Evolutionary conservation across 495 filamentous ascomycete species (phyloP), one percentile per base, ranked within the genome.

Genomic region (Penicillium dipodomyicola): DNA sequence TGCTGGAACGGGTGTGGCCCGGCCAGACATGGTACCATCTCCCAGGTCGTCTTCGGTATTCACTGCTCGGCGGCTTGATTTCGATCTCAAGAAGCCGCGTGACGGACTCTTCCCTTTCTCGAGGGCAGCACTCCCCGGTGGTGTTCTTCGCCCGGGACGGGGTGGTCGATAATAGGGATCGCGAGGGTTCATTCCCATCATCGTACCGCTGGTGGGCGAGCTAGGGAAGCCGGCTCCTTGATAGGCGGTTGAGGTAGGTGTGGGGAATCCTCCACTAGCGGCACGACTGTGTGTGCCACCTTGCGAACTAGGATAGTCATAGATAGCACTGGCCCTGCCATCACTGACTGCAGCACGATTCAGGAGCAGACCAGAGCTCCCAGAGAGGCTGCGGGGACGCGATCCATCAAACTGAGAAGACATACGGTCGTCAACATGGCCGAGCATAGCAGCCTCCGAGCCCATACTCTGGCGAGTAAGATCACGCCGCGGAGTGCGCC

Each of bases 141-240:
- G 61, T 9, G 82, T 86, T 40, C 73, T 77, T 52, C 85, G 80
- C 35, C 87, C 80, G 41, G 84, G 79, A 55, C 92, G 76, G 7
- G 92, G 92, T 8, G 91, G 89, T 7, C 92, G 88, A 62, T 95
- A 96, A 64, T 91, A 96, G 0, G 87, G 88, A 64, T 89, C 88
- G 17, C 82, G 74, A 1, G 79, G 76, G 29, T 75, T 68, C 46
- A 76, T 57, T 15, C 72, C 72, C 39, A 81, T 74, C 45, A 78
- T 73, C 35, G 70, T 74, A 19, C 73, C 77, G 32, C 71, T 74
- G 41, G 68, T 74, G 6, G 76, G 77, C 4, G 73, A 72, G 12
- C 49, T 57, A 35, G 58, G 49, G 45, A 60, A 67, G 2, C 59
- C 87, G 20, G 87, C 79, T 27, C 86, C 71, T 59, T 85, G 87